phyloP scores from a whole-genome alignment of 495 filamentous ascomycete species.

The Penicillium subrubescens region DNA sequence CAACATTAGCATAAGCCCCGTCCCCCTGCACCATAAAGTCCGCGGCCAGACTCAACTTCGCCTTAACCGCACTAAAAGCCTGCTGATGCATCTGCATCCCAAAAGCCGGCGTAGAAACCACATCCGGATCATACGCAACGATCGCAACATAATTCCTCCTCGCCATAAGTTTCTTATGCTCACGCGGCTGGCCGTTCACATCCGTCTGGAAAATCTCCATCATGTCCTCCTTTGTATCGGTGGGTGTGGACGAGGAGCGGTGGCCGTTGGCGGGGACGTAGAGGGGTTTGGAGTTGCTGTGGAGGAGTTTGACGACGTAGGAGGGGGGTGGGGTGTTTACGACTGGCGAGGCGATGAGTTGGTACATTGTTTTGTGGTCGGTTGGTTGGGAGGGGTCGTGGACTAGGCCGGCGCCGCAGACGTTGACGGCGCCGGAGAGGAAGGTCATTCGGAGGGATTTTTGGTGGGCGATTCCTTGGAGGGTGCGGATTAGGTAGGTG shows the following conservation, averaged over 20 bases:
- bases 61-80: constrained; percentile 39
- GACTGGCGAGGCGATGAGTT: constrained; percentile 88
- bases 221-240: constrained; percentile 98
- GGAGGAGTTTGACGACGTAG: constrained; percentile 89
- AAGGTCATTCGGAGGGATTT: constrained; percentile 96
- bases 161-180: constrained; percentile 88
- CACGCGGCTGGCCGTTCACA: constrained; percentile 74
- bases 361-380: constrained; percentile 99
- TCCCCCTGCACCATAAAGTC: constrained; percentile 98
- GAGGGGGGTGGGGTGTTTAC: constrained; percentile 82
- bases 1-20: constrained; percentile 71
- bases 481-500: constrained; percentile 92
- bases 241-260: constrained; percentile 56
- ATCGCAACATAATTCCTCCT: constrained; percentile 92
- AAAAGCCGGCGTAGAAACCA: constrained; percentile 55
- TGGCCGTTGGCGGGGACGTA: constrained; percentile 93
- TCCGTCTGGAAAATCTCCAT: constrained; percentile 97
- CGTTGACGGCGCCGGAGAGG: constrained; percentile 88
- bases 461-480: constrained; percentile 91
- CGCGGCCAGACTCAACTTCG: constrained; percentile 84
- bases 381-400: constrained; percentile 89
- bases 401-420: constrained; percentile 88
- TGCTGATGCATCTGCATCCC: constrained; percentile 34
- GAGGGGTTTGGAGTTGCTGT: constrained; percentile 79
- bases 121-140: constrained; percentile 88